A percentile compares a stretch with the other conserved stretches of the same genome.
These are phyloP conservation scores for Xerocomellus chrysenteron DNA, from an alignment of 768 basidiomycete species.

Conservation along the genomic window DNA sequence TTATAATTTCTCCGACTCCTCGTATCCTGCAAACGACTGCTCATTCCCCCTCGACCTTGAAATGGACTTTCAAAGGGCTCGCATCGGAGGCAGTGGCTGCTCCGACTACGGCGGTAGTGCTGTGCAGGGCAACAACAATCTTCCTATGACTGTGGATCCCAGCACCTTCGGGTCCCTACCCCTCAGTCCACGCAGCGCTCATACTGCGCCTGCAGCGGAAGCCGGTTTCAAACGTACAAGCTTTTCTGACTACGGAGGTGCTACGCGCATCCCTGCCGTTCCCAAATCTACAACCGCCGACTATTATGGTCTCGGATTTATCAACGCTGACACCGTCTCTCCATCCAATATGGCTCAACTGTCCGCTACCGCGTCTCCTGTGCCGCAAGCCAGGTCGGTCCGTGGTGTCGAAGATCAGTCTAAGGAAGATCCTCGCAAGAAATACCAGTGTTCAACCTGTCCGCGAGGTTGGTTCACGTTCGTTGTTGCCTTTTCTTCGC, in stretches of 20 bases:
- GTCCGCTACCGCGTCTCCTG: constrained; percentile 42
- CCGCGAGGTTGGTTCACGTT: constrained; percentile 54
- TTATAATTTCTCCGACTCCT: constrained; percentile 62
- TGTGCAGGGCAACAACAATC: constrained; percentile 38
- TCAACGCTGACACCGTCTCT: constrained; percentile 45
- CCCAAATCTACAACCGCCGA: constrained; percentile 51
- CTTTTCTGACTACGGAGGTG: constrained; percentile 67
- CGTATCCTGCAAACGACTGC: constrained; percentile 48
- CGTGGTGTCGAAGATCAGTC: constrained; percentile 42
- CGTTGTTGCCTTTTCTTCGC: not conserved
- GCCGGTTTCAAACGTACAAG: constrained; percentile 44
- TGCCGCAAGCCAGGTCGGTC: constrained; percentile 38
- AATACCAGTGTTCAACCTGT: constrained; percentile 74
- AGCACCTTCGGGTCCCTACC: constrained; percentile 58
- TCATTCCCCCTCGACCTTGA: constrained; percentile 66
- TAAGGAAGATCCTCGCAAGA: constrained; percentile 69
- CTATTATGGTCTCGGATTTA: constrained; percentile 41
- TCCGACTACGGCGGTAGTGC: constrained; percentile 53
- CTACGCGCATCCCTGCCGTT: constrained; percentile 46
- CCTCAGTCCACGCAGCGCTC: constrained; percentile 55
- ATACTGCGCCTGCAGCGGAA: constrained; percentile 34
- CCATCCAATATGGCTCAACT: constrained; percentile 55
- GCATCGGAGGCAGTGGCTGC: constrained; percentile 46
- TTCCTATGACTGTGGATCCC: constrained; percentile 47
- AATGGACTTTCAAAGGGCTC: constrained; percentile 69